Evolutionary conservation across 257 asterid genomes (phyloP), one percentile per base, ranked within the genome.

Genomic region (Galeopsis tetrahit): DNA sequence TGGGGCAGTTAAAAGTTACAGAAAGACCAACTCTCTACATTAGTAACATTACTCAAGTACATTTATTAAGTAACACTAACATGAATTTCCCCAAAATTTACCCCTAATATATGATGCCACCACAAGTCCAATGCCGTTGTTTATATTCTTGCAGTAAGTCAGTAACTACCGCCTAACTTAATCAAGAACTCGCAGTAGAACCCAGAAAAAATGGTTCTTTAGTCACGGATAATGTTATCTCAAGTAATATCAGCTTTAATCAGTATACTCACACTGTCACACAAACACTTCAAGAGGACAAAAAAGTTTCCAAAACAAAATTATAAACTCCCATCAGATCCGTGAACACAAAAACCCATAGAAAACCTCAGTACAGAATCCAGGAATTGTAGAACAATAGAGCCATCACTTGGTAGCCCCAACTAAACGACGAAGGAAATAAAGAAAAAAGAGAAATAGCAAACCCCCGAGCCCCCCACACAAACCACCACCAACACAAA

Each of bases 301-400:
- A 44, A 63, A 40, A 55, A 42, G 7, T 7, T 57, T 32, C 38
- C 62, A 53, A 66, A 34, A 40, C 53, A 71, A 63, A 60, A 53
- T 17, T 35, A 39, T 42, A 70, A 46, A 3, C 34, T 66, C 40
- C 10, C 13, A 11, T 56, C 71, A 80, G 83, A 83, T 80, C 85
- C 79, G 28, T 34, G 51, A 38, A 34, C 38, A 66, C 46, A 7
- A 15, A 33, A 66, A 21, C 4, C 40, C 46, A 38, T 10, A 48
- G 42, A 32, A 10, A 75, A 21, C 67, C 72, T 28, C 71, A 21
- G 35, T 15, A 33, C 43, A 44, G 31, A 66, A 61, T 48, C 33
- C 65, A 32, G 9, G 11, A 78, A 71, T 21, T 56, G 42, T 32
- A 73, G 9, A 35, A 59, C 21, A 53, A 48, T 38, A 48, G 44